Conservation (phyloP, 805 yeast species). For the Candida palmyrensis region DNA sequence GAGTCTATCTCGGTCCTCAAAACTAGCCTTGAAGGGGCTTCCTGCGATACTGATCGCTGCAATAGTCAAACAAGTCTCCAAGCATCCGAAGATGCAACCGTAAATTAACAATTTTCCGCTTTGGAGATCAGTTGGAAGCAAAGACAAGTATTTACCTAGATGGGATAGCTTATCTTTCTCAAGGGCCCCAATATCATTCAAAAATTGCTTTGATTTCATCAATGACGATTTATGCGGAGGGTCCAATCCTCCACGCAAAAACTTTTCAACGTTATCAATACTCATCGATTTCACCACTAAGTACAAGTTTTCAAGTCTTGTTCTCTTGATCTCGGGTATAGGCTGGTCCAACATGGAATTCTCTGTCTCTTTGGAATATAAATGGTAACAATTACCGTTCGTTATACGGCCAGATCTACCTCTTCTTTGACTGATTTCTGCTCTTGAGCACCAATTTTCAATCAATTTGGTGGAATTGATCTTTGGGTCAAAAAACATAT, state of each 20-base stretch:
- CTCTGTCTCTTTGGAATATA: constrained; percentile 61
- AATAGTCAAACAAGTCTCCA: constrained; percentile 72
- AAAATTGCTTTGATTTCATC: constrained; percentile 43
- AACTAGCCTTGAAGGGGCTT: constrained; percentile 61
- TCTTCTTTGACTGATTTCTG: constrained; percentile 85
- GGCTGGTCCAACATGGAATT: constrained; percentile 64
- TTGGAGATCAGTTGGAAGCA: constrained; percentile 80
- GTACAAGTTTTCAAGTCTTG: constrained; percentile 78
- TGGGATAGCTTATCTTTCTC: constrained; percentile 51
- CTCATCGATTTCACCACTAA: constrained; percentile 89
- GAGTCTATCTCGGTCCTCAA: constrained; percentile 61
- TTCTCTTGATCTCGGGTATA: constrained; percentile 82
- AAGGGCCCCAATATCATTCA: constrained; percentile 74
- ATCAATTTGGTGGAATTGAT: constrained; percentile 65
- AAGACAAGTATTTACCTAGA: constrained; percentile 73
- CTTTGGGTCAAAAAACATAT: constrained; percentile 62
- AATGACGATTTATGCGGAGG: constrained; percentile 60
- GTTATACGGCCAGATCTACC: constrained; percentile 98
- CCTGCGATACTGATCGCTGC: constrained; percentile 75
- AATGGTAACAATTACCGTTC: constrained; percentile 73
- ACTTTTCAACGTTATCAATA: constrained; percentile 60
- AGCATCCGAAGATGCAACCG: constrained; percentile 78
- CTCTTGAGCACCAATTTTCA: constrained; percentile 85
- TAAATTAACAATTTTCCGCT: constrained; percentile 78
- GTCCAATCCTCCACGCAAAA: constrained; percentile 73